phyloP scores from a whole-genome alignment of 2,329 filamentous ascomycete species.

The Neonectria magnoliae region DNA sequence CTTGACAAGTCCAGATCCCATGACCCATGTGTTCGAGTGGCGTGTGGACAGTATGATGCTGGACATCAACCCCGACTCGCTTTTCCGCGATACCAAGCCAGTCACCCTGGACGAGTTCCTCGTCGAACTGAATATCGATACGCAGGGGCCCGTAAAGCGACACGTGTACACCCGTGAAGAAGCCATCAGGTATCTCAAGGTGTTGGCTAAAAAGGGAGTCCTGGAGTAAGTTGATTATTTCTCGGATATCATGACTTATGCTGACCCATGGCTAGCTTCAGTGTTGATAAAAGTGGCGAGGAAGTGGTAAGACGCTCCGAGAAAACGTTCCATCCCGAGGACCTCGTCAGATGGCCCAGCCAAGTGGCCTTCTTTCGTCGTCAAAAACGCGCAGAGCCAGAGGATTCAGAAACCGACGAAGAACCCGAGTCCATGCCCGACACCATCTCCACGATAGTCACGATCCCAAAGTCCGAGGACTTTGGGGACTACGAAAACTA shows the following conservation, averaged over 20 bases:
- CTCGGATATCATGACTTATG: not conserved
- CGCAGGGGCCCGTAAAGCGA: conserved; percentile 31
- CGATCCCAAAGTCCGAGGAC: conserved; percentile 19
- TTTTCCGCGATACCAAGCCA: conserved; percentile 27
- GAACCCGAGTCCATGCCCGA: conserved; percentile 8
- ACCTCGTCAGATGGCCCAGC: conserved; percentile 32
- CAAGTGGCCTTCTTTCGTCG: not conserved
- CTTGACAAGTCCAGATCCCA: not conserved
- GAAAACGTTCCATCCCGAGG: conserved; percentile 33
- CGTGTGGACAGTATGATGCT: conserved; percentile 39
- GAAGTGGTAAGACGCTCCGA: conserved; percentile 7
- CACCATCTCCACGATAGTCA: conserved; percentile 29
- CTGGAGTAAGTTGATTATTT: conserved; percentile 26
- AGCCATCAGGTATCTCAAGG: conserved; percentile 17
- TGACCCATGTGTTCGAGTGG: conserved; percentile 26
- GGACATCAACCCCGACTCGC: conserved; percentile 24
- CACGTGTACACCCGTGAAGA: conserved; percentile 39
- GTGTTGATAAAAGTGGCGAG: not conserved
- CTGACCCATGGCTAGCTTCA: conserved; percentile 24
- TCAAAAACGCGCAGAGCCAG: not conserved
- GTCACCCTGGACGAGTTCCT: conserved; percentile 38
- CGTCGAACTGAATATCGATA: conserved; percentile 36
- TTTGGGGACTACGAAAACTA: conserved; percentile 22
- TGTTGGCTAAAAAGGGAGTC: conserved; percentile 13
- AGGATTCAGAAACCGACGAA: conserved; percentile 2